Conservation (phyloP, 176 grass and related monocot species). For the Phyllostachys edulis region DNA sequence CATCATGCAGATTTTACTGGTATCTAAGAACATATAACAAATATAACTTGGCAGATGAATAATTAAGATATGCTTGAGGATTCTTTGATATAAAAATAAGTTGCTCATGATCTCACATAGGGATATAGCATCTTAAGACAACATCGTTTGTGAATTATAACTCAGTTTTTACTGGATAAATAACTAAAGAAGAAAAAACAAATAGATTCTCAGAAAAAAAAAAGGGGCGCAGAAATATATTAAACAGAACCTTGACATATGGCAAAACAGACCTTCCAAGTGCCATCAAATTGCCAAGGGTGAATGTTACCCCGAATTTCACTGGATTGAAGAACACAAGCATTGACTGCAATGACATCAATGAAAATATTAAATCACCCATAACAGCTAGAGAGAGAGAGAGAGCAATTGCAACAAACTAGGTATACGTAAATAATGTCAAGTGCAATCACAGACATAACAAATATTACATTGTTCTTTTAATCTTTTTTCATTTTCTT, state of each 20-base stretch:
- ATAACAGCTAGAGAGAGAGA: neutral
- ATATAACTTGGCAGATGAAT: slow-evolving; percentile 12
- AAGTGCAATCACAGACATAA: neutral
- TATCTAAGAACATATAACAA: neutral
- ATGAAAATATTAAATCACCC: slow-evolving; percentile 21
- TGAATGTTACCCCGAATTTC: slow-evolving; percentile 97
- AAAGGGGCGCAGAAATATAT: neutral
- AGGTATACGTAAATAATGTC: neutral
- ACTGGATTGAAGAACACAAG: slow-evolving; percentile 97
- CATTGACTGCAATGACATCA: slow-evolving; percentile 69
- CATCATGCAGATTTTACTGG: slow-evolving; percentile 1
- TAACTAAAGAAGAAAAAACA: neutral
- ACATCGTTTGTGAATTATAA: neutral
- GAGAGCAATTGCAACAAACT: neutral
- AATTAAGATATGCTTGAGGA: neutral
- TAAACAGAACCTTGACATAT: slow-evolving; percentile 22
- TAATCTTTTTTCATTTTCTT: neutral
- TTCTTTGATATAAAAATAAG: neutral
- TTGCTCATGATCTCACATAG: neutral
- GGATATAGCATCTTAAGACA: neutral
- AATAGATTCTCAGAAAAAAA: neutral
- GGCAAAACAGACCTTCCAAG: slow-evolving; percentile 76
- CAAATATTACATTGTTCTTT: neutral
- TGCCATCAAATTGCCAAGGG: slow-evolving; percentile 96
- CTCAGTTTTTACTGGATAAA: neutral